Percentiles rank a stretch among this genome's conserved stretches.
Conservation (phyloP, 2,329 filamentous ascomycete species). For the Exophiala mesophila region DNA sequence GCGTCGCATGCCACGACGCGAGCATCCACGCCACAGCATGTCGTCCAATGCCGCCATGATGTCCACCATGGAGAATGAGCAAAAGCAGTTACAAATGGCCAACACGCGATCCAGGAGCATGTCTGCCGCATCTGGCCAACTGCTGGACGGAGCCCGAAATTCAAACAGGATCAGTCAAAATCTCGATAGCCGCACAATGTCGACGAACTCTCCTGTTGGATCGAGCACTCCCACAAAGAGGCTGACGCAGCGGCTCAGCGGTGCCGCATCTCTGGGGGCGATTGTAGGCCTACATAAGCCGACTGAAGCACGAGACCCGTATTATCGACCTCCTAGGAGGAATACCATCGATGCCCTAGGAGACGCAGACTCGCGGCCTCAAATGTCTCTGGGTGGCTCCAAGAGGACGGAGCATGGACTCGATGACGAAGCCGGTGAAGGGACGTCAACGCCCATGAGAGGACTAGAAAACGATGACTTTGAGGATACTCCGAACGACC, state of each 20-base stretch:
- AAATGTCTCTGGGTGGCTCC: slow-evolving; percentile 16
- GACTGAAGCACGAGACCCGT: slow-evolving; percentile 64
- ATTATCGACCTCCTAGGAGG: slow-evolving; percentile 77
- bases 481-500: slow-evolving; percentile 37
- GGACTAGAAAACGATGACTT: slow-evolving; percentile 38
- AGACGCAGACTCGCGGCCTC: slow-evolving; percentile 37
- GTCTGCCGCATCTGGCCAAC: slow-evolving; percentile 58
- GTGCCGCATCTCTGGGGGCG: slow-evolving; percentile 39
- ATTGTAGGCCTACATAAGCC: slow-evolving; percentile 43
- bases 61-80: slow-evolving; percentile 50
- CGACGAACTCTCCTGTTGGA: slow-evolving; percentile 62
- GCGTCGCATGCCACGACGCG: slow-evolving; percentile 61
- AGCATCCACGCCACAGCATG: slow-evolving; percentile 67
- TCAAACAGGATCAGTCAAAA: slow-evolving; percentile 55
- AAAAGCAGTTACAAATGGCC: slow-evolving; percentile 54
- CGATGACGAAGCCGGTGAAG: slow-evolving; percentile 37
- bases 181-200: slow-evolving; percentile 30
- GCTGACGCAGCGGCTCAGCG: slow-evolving; percentile 46
- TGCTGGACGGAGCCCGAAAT: slow-evolving; percentile 48
- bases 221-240: slow-evolving; percentile 67
- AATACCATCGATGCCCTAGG: slow-evolving; percentile 53
- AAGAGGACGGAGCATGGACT: slow-evolving; percentile 38
- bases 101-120: slow-evolving; percentile 54
- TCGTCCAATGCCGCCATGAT: slow-evolving; percentile 79
- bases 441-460: slow-evolving; percentile 27